Base-by-base conservation (phyloP, 2,329 filamentous ascomycete genomes). In the Sarocladiaceae sp. region DNA sequence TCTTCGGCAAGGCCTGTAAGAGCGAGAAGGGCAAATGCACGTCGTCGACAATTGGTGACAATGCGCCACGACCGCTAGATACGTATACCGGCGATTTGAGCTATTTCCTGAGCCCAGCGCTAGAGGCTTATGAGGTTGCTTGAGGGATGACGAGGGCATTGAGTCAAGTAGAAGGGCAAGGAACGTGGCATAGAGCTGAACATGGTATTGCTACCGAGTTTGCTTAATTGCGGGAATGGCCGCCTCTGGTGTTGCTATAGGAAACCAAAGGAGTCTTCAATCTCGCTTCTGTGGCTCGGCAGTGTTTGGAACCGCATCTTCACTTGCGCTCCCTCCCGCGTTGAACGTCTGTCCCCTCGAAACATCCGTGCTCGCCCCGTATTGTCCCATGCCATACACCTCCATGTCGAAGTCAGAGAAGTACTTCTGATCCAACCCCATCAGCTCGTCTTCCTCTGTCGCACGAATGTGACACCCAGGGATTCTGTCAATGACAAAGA, bases 401-500 rank as follows among this genome's bases (percentile, higher is more conserved):
- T 48, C 46, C 35, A 45, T 33, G 33, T 40, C 39, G 18, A 15
- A 48, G 24, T 55, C 53, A 1, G 52, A 49, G 34, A 55, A 48
- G 26, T 53, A 54, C n/a, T 45, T 51, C 13, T 34, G 47, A 19
- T 79, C 75, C 43, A 79, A 53, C 1, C 75, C 74, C 34, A 60
- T 57, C 12, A 73, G 56, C 55, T 78, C 75, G 12, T 68, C 72
- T 45, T 78, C 73, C 43, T 77, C 72, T 1, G 61, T 68, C 3
- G 68, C 70, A 18, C 75, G 64, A 9, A 79, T 59, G 48, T 74
- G 70, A 50, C 75, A 63, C 2, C 72, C 73, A 1, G 75, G 75
- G 35, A 79, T 78, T 48, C 65, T 70, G 53, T 76, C 72, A 53
- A 78, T 68, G 50, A 75, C 58, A 50, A 75, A 71, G 2, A 78